Evolutionary conservation across 495 filamentous ascomycete species (phyloP), one percentile per base, ranked within the genome.

Genomic region (Penicillium lagena): DNA sequence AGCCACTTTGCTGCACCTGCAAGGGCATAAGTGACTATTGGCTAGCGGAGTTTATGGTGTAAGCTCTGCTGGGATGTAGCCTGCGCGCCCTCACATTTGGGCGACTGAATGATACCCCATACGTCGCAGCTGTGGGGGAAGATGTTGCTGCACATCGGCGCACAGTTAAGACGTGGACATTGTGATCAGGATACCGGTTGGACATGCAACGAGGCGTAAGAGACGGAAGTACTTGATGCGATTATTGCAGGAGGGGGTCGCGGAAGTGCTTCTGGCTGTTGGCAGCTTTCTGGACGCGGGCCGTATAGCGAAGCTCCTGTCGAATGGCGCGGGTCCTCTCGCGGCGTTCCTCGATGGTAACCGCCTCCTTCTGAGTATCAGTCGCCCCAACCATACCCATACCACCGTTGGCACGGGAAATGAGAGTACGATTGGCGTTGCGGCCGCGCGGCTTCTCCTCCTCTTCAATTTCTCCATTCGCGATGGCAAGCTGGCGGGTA

Each of bases 191-290:
- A 22, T 22, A 22, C 22, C 22, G 22, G 22, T 22, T 22, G 22
- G 22, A 22, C 22, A 22, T 22, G 40, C 17, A 14, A 13, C 9
- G 28, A 35, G 43, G 37, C 28, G 37, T 39, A 41, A 7, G 11
- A 10, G 15, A 27, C 27, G 22, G 15, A 15, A 15, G 2, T 13
- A 29, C 32, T 37, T 27, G 46, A 28, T 10, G 9, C 40, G 37
- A 66, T 68, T 56, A 73, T 54, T 73, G 70, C 41, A 73, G 54
- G 40, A 73, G 67, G 15, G 70, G 68, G 52, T 73, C 70, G 52
- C 86, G 66, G 76, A 77, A 90, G 63, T 90, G 86, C 63, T 89
- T 88, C 60, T 90, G 86, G 61, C 61, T 71, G 60, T 90, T 90
- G 42, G 60, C 67, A 47, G 70, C 67, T 66, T 75, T 78, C 50